A percentile compares a stretch with the other conserved stretches of the same genome.
These are phyloP conservation scores for Anthoceros angustus DNA, from an alignment of 225 moss, liverwort and hornwort species.

Conservation along the genomic window DNA sequence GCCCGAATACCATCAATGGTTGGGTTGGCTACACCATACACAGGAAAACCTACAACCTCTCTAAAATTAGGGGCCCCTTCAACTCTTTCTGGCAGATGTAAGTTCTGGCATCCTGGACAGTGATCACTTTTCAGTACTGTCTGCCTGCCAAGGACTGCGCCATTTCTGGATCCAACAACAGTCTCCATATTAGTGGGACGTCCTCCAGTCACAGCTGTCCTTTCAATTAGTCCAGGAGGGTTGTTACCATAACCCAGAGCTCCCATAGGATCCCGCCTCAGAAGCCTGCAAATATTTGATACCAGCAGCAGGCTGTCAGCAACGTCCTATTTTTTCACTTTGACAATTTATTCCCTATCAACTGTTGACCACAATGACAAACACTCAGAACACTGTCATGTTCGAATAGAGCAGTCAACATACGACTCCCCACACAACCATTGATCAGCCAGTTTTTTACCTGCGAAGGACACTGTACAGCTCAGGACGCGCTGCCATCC, in stretches of 20 bases:
- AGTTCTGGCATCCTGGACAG: conserved; percentile 90
- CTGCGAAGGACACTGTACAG: conserved; percentile 99
- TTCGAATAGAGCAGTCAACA: neutral
- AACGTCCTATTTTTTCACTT: neutral
- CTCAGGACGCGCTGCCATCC: conserved; percentile 98
- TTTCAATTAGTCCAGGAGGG: conserved; percentile 38
- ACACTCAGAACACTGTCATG: neutral
- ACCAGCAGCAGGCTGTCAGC: neutral
- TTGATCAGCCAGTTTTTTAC: conserved; percentile 13
- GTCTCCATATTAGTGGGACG: conserved; percentile 80
- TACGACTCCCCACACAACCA: no score
- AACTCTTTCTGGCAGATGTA: conserved; percentile 71
- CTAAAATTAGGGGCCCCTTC: conserved; percentile 99
- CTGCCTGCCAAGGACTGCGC: conserved; percentile 91
- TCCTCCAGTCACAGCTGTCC: conserved; percentile 40
- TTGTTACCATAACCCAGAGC: conserved; percentile 75
- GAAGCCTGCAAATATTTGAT: conserved; percentile 34
- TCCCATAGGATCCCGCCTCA: conserved; percentile 98
- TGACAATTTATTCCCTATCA: neutral
- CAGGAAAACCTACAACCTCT: conserved; percentile 81
- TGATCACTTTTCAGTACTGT: conserved; percentile 97
- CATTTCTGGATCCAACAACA: conserved; percentile 74
- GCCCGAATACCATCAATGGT: conserved; percentile 90
- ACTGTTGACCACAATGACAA: conserved; percentile 3
- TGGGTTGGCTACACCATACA: conserved; percentile 97